Conservation (phyloP, 495 filamentous ascomycete genomes). For the Parmelia sp. region DNA sequence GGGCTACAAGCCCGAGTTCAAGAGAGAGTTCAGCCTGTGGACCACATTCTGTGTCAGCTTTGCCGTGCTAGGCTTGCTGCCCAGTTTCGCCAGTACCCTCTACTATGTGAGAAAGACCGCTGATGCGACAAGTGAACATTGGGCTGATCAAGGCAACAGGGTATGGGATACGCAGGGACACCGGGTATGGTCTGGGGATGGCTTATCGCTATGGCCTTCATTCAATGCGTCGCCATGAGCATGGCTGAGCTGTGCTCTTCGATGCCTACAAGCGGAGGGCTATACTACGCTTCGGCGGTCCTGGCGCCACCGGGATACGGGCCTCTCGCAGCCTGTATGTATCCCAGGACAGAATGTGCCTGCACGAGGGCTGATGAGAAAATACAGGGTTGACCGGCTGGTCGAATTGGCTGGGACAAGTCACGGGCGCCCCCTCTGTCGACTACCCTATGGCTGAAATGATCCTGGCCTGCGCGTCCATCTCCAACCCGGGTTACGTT, state of each 20-base stretch:
- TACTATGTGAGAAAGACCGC: conserved; percentile 49
- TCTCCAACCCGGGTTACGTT: conserved; percentile 57
- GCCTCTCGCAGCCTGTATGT: conserved; percentile 59
- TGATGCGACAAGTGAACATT: not conserved
- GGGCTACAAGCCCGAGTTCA: conserved; percentile 77
- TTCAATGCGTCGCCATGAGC: conserved; percentile 62
- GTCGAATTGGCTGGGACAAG: conserved; percentile 70
- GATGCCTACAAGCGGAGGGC: conserved; percentile 67
- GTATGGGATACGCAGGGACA: conserved; percentile 75
- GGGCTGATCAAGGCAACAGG: conserved; percentile 24
- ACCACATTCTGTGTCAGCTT: conserved; percentile 76
- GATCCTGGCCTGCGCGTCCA: conserved; percentile 66
- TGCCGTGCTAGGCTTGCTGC: conserved; percentile 66
- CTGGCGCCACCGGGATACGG: conserved; percentile 69
- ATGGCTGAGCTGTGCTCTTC: conserved; percentile 63
- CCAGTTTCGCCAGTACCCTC: conserved; percentile 68
- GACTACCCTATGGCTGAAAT: conserved; percentile 58
- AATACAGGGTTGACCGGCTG: conserved; percentile 55
- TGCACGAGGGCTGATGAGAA: conserved; percentile 19
- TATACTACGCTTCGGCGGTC: conserved; percentile 74
- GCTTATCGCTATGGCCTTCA: conserved; percentile 68
- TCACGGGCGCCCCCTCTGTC: conserved; percentile 64
- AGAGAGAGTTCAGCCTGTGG: conserved; percentile 77
- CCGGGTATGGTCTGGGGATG: conserved; percentile 83
- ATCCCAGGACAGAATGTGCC: conserved; percentile 15